phyloP scores from a whole-genome alignment of 495 filamentous ascomycete species.

The Penicillium paradoxum region DNA sequence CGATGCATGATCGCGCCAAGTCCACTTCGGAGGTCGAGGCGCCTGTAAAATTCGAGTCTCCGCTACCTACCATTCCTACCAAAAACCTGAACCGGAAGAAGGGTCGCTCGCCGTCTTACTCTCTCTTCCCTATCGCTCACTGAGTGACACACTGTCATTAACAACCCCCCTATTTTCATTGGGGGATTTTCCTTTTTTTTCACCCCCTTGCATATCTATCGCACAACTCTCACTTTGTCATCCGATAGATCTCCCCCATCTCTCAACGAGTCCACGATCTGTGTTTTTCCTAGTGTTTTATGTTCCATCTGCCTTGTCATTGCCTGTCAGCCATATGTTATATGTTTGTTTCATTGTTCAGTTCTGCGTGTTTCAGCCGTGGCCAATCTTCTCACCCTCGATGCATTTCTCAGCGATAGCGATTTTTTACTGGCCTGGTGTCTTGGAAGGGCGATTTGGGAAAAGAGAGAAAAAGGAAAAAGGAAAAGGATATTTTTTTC shows the following conservation, averaged over 20 bases:
- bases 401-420: constrained; percentile 43
- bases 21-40: constrained; percentile 33
- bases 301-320: constrained; percentile 10
- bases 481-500: constrained; percentile 15
- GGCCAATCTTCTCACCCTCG: constrained; percentile 19
- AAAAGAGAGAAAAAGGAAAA: constrained; percentile 20
- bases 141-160: constrained; percentile 3
- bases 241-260: constrained; percentile 8
- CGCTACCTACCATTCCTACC: constrained; percentile 14
- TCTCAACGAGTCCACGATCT: constrained; percentile 15
- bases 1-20: constrained; percentile 34
- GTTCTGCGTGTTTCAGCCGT: constrained; percentile 4
- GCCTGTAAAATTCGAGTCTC: constrained; percentile 4
- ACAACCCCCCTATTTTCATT: neutral
- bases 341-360: neutral
- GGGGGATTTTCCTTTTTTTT: neutral
- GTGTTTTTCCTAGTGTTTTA: constrained; percentile 9
- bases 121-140: constrained; percentile 36
- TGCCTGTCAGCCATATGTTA: constrained; percentile 11
- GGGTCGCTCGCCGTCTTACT: constrained; percentile 40
- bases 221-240: constrained; percentile 8
- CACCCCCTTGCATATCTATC: constrained; percentile 8
- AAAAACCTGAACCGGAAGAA: constrained; percentile 25
- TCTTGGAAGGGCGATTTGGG: constrained; percentile 19
- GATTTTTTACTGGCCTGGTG: constrained; percentile 20